Conservation (phyloP, 140 eudicot species). For the Ambrosia hybrid region DNA sequence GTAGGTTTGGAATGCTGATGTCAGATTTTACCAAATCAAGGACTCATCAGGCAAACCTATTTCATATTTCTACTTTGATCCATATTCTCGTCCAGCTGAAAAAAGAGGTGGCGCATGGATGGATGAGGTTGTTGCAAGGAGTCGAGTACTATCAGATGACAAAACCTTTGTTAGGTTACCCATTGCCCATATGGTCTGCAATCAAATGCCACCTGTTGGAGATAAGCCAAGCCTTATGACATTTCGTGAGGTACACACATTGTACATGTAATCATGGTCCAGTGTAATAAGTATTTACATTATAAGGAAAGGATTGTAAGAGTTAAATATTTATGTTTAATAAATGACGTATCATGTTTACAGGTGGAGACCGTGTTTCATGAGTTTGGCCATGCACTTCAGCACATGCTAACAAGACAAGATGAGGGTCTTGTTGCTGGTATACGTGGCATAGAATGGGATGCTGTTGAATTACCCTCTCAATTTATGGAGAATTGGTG, state of each 20-base stretch:
- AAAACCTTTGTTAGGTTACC: constrained; percentile 77
- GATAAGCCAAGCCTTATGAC: constrained; percentile 97
- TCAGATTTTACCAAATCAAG: constrained; percentile 74
- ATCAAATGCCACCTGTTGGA: constrained; percentile 97
- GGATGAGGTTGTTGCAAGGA: constrained; percentile 80
- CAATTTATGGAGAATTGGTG: constrained; percentile 99
- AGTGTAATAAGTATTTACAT: constrained; percentile 20
- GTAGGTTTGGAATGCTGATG: constrained; percentile 92
- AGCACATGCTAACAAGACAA: constrained; percentile 91
- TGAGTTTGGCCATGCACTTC: constrained; percentile 98
- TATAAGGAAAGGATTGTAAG: constrained; percentile 29
- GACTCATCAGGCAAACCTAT: constrained; percentile 77
- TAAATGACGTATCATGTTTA: constrained; percentile 12
- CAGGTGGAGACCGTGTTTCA: constrained; percentile 98
- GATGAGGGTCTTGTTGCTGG: constrained; percentile 98
- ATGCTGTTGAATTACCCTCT: constrained; percentile 98
- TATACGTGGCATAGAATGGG: constrained; percentile 93
- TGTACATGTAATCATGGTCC: constrained; percentile 23
- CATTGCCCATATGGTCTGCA: constrained; percentile 96
- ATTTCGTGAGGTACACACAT: constrained; percentile 69
- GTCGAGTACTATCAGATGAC: constrained; percentile 68
- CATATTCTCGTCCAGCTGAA: constrained; percentile 95
- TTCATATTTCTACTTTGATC: constrained; percentile 94
- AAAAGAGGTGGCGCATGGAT: constrained; percentile 99
- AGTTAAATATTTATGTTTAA: constrained; percentile 21